A percentile compares a stretch with the other conserved stretches of the same genome.
Evolutionary conservation across 768 basidiomycete genomes (phyloP).

Genomic region (Rhizopogon vesiculosus): DNA sequence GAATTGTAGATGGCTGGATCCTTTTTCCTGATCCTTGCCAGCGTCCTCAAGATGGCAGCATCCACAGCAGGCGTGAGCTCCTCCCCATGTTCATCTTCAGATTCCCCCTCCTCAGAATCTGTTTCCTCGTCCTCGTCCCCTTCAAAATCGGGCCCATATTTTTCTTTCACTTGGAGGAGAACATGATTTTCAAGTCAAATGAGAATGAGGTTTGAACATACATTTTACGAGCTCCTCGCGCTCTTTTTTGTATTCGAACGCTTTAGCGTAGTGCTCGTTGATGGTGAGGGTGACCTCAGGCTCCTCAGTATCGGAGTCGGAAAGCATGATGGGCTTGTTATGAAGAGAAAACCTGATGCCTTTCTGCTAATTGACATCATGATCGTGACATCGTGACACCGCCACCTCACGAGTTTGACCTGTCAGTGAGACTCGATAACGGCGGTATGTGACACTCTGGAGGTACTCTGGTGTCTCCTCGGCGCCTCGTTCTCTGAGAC

Average conservation of each 20-base stretch:
- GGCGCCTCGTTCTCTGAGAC: too few relatives aligned
- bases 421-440: too few relatives aligned
- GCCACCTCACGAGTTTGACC: too few relatives aligned
- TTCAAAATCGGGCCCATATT: slow-evolving; percentile 73
- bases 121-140: slow-evolving; percentile 44
- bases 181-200: neutral
- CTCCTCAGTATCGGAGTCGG: slow-evolving; percentile 41
- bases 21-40: slow-evolving; percentile 76
- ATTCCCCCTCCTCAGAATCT: slow-evolving; percentile 74
- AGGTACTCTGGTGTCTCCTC: too few relatives aligned
- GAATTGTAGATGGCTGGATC: slow-evolving; percentile 84
- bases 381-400: too few relatives aligned
- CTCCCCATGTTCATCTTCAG: slow-evolving; percentile 92
- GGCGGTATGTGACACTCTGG: too few relatives aligned
- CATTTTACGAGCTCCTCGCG: slow-evolving; percentile 78
- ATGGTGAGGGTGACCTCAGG: slow-evolving; percentile 44
- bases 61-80: slow-evolving; percentile 92
- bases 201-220: slow-evolving; percentile 30
- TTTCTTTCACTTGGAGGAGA: slow-evolving; percentile 65
- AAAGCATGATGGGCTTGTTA: slow-evolving; percentile 32
- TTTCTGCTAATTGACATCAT: too few relatives aligned
- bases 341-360: too few relatives aligned
- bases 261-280: slow-evolving; percentile 76
- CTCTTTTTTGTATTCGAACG: slow-evolving; percentile 79
- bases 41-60: slow-evolving; percentile 87